Conservation (phyloP, 2,329 filamentous ascomycete species). For the Penicillium sp. region DNA sequence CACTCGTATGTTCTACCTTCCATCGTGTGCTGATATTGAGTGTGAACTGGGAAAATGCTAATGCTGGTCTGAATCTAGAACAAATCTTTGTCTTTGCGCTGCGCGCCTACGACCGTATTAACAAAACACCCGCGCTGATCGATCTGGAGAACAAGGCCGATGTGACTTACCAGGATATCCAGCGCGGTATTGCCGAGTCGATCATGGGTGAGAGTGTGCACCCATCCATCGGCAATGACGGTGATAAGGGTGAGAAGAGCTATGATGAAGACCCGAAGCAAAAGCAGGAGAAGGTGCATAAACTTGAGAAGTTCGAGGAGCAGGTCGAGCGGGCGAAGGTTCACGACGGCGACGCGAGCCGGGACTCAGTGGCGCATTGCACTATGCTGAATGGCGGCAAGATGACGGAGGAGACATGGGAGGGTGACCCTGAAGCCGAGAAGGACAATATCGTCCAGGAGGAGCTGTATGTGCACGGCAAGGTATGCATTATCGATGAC, state of each 20-base stretch:
- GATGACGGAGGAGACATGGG: constrained; percentile 74
- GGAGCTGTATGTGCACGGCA: constrained; percentile 93
- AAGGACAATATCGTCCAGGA: constrained; percentile 91
- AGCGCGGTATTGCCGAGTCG: constrained; percentile 85
- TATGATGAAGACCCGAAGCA: constrained; percentile 39
- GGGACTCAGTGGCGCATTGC: constrained; percentile 71
- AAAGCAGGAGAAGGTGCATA: constrained; percentile 39
- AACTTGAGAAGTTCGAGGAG: constrained; percentile 36
- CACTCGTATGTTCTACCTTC: constrained; percentile 36
- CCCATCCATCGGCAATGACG: constrained; percentile 46
- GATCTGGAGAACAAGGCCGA: constrained; percentile 80
- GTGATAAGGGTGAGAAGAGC: constrained; percentile 48
- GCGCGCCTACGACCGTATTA: constrained; percentile 88
- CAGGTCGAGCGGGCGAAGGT: constrained; percentile 41
- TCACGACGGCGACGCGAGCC: constrained; percentile 32
- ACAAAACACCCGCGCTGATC: constrained; percentile 74
- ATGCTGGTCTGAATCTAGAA: constrained; percentile 47
- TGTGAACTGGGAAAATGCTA: too few relatives aligned
- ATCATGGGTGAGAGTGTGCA: constrained; percentile 79
- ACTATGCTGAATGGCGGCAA: constrained; percentile 74
- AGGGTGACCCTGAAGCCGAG: constrained; percentile 74
- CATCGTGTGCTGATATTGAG: too few relatives aligned
- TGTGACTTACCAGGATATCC: constrained; percentile 82
- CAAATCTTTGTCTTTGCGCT: constrained; percentile 95
- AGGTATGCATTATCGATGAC: constrained; percentile 82